phyloP scores from a whole-genome alignment of 257 asterid genomes.

The Ballota nigra region DNA sequence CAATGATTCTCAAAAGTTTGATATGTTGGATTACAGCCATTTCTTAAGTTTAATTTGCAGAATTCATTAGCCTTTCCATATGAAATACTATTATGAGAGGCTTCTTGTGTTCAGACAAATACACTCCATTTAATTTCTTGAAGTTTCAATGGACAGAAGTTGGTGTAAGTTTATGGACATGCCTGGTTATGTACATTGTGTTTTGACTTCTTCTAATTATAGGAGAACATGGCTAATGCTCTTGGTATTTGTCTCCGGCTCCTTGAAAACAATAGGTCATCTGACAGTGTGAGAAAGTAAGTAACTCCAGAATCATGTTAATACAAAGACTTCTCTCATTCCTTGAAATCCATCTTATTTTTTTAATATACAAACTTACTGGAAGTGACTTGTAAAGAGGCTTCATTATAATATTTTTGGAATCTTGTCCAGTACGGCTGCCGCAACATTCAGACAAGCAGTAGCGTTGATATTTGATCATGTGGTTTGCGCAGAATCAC shows the following conservation, averaged over 20 bases:
- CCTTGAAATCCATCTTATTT: slow-evolving; percentile 4
- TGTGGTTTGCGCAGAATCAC: slow-evolving; percentile 76
- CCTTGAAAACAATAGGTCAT: slow-evolving; percentile 87
- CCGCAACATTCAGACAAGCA: slow-evolving; percentile 99
- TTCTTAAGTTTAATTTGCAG: background rate
- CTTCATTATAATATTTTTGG: slow-evolving; percentile 24
- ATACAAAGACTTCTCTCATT: slow-evolving; percentile 10
- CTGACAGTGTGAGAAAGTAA: slow-evolving; percentile 98
- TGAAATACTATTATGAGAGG: slow-evolving; percentile 13
- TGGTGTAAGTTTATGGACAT: slow-evolving; percentile 8
- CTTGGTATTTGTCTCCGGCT: slow-evolving; percentile 96
- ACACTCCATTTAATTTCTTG: slow-evolving; percentile 9
- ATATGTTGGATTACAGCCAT: background rate
- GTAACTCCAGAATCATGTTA: slow-evolving; percentile 27
- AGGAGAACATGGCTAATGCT: slow-evolving; percentile 85
- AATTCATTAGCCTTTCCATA: background rate
- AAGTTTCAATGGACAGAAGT: slow-evolving; percentile 9
- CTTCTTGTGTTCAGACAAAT: slow-evolving; percentile 1
- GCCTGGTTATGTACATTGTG: slow-evolving; percentile 22
- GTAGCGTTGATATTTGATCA: slow-evolving; percentile 95
- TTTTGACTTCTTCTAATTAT: slow-evolving; percentile 36
- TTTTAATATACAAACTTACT: slow-evolving; percentile 15
- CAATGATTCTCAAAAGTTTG: slow-evolving; percentile 6
- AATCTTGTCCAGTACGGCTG: slow-evolving; percentile 84
- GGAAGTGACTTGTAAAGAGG: background rate